Evolutionary conservation across 2,329 filamentous ascomycete genomes (phyloP).

Genomic region (Blastomyces percursus): DNA sequence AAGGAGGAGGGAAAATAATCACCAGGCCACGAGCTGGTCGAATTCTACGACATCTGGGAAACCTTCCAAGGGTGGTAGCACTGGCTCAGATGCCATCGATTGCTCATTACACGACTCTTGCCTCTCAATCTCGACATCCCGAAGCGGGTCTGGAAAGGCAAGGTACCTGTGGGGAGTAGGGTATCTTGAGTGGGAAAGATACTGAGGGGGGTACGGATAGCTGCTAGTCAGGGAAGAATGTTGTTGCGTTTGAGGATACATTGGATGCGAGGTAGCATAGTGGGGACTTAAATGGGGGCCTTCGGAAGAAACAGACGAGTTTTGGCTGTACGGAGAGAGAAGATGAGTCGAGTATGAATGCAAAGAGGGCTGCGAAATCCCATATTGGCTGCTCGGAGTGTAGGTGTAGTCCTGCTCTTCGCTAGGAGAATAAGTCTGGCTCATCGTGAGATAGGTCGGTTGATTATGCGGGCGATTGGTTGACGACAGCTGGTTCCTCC

Average conservation of each 20-base stretch:
- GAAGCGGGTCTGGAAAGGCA: conserved; percentile 26
- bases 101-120: conserved; percentile 36
- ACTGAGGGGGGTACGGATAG: conserved; percentile 26
- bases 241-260: conserved; percentile 24
- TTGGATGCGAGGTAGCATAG: conserved; percentile 25
- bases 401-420: conserved; percentile 19
- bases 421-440: conserved; percentile 20
- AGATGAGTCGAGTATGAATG: conserved; percentile 30
- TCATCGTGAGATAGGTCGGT: conserved; percentile 17
- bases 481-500: not conserved
- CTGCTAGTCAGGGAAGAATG: conserved; percentile 21
- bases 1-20: conserved; percentile 8
- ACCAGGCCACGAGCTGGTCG: conserved; percentile 38
- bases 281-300: conserved; percentile 23
- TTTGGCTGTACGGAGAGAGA: conserved; percentile 26
- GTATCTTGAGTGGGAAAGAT: conserved; percentile 24
- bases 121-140: conserved; percentile 32
- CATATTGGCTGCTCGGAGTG: conserved; percentile 18
- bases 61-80: conserved; percentile 33
- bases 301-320: conserved; percentile 20
- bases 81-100: conserved; percentile 35
- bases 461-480: not conserved
- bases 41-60: conserved; percentile 39
- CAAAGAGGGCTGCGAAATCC: conserved; percentile 22
- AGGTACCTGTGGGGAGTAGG: conserved; percentile 25